Conservation (phyloP, 768 basidiomycete genomes). For the Boletus rex-veris region DNA sequence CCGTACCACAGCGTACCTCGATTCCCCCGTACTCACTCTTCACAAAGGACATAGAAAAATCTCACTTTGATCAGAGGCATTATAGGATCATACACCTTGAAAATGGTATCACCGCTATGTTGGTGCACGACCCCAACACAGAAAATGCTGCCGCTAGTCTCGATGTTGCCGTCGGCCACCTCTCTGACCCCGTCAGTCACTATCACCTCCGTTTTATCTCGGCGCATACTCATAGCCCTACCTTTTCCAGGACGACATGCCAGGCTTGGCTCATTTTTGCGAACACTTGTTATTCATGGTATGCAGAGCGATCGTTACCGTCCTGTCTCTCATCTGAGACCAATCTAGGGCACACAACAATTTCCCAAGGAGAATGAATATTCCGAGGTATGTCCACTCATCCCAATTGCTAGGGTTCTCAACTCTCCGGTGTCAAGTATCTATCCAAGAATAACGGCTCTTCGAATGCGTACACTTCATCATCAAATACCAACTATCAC, state of each 20-base stretch:
- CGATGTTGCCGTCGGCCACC: slow-evolving; percentile 91
- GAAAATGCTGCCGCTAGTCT: slow-evolving; percentile 96
- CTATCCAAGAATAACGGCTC: slow-evolving; percentile 79
- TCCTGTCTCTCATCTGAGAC: background rate
- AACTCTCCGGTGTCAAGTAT: slow-evolving; percentile 41
- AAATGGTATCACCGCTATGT: slow-evolving; percentile 83
- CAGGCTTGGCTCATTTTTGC: slow-evolving; percentile 91
- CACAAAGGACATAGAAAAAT: slow-evolving; percentile 60
- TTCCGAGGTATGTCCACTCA: slow-evolving; percentile 54
- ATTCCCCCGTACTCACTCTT: slow-evolving; percentile 53
- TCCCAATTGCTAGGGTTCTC: background rate
- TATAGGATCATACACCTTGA: slow-evolving; percentile 81
- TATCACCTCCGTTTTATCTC: background rate
- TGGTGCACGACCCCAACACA: slow-evolving; percentile 79
- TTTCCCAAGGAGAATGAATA: slow-evolving; percentile 96
- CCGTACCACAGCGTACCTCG: slow-evolving; percentile 8
- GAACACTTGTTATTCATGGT: slow-evolving; percentile 98
- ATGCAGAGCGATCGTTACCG: slow-evolving; percentile 20
- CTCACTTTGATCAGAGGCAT: slow-evolving; percentile 72
- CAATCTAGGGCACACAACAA: slow-evolving; percentile 65
- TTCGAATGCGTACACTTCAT: slow-evolving; percentile 92
- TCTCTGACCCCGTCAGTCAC: slow-evolving; percentile 83
- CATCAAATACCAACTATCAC: slow-evolving; percentile 88
- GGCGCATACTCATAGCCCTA: background rate
- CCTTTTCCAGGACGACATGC: slow-evolving; percentile 69